Evolutionary conservation across 768 basidiomycete species (phyloP).

Genomic region (Naganishia onofrii): DNA sequence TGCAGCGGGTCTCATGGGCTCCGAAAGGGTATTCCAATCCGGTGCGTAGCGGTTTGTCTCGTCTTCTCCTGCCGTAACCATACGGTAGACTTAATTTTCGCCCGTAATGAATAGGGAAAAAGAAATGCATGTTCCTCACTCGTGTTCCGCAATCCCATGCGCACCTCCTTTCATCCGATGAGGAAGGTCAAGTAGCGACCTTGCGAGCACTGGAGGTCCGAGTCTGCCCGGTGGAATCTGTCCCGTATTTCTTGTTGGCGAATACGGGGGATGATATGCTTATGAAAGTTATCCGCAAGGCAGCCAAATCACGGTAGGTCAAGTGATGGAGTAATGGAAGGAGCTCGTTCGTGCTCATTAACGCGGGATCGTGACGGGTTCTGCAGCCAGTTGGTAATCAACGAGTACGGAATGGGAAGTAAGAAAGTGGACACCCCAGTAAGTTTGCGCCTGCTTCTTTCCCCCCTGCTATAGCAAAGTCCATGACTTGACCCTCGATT

Average conservation of each 20-base stretch:
- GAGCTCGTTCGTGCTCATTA: not conserved
- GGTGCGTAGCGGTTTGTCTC: too few relatives aligned
- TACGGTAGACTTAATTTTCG: too few relatives aligned
- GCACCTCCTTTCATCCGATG: not conserved
- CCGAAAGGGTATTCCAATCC: too few relatives aligned
- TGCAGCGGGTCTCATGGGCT: too few relatives aligned
- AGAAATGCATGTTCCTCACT: not conserved
- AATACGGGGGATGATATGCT: slow-evolving; percentile 49
- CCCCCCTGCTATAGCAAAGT: not conserved
- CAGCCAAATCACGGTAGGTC: slow-evolving; percentile 36
- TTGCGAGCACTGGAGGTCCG: slow-evolving; percentile 47
- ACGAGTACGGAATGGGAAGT: slow-evolving; percentile 49
- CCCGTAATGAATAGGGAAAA: too few relatives aligned
- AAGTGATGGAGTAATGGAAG: not conserved
- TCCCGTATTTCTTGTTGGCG: slow-evolving; percentile 47
- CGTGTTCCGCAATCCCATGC: not conserved
- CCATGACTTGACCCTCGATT: not conserved
- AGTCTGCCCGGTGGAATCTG: slow-evolving; percentile 38
- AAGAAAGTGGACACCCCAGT: slow-evolving; percentile 26
- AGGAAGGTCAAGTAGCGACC: not conserved
- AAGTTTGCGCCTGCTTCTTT: not conserved
- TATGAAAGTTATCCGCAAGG: slow-evolving; percentile 43
- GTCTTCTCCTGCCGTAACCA: too few relatives aligned
- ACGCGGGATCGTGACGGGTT: not conserved
- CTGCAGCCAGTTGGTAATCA: slow-evolving; percentile 39